Base-by-base conservation (phyloP, 2,329 filamentous ascomycete species). In the Juglanconis juglandina region DNA sequence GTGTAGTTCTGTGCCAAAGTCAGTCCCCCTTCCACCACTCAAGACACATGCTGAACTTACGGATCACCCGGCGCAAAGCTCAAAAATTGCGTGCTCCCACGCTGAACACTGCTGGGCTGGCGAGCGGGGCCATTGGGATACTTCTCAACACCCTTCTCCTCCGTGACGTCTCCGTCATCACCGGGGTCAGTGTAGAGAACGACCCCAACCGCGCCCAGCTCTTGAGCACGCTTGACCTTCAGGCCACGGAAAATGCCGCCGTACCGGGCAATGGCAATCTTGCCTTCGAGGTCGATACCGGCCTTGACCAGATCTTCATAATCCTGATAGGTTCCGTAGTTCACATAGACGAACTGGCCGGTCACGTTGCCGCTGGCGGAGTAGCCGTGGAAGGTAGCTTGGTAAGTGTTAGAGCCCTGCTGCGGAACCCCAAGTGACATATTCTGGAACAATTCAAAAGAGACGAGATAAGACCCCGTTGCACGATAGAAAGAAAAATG, bases 201-300 rank as follows among this genome's bases (percentile, higher is more conserved):
- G 1, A 83, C 81, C 3, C 89, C 90, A 42, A 91, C 76, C 81
- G 90, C 90, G 24, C 90, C 90, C 11, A 91, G 76, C 64, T 91
- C 89, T 69, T 93, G 87, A 0, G 92, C 91, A 58, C 91, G 85
- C 76, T 92, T 94, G 53, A 95, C 86, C 71, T 95, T 96, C 50
- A 96, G 76, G 0, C 91, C 92, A 44, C 92, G 83, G 76, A 95
- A 94, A 32, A 90, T 81, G 3, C 81, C 79, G 1, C 91, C 91
- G 69, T 96, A 96, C 68, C 89, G 90, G 14, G 82, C 84, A 42
- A 96, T 73, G 0, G 89, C 90, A 66, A 96, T 92, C 74, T 93
- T 94, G 48, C 91, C 91, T 65, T 87, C 73, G 9, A 95, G 73
- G 33, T 82, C 84, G 24, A 95, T 78, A 50, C 89, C 89, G 1